Base-by-base conservation (phyloP, 2,329 filamentous ascomycete genomes). In the Pseudogymnoascus sp. region DNA sequence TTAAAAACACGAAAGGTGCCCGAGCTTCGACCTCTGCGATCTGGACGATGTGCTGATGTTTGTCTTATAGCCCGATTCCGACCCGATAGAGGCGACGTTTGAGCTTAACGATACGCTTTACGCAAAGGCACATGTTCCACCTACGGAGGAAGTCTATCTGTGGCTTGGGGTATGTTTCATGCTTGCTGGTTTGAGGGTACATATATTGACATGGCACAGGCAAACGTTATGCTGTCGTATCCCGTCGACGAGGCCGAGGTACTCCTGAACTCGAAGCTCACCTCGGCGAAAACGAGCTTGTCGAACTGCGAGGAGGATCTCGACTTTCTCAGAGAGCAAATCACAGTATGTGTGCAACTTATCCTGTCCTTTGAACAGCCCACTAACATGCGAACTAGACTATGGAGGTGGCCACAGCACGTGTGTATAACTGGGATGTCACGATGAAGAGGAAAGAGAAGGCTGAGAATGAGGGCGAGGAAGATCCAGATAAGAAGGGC, bases 381-480 rank as follows among this genome's bases (percentile, higher is more conserved):
- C 50, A n/a, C 8, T 60, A 7, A 53, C 11, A 31, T 25, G 23
- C 23, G n/a, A 16, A 61, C 11, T 68, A 95, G 91, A 97, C 92
- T 0, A 88, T 99, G 80, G 94, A 99, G 76, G 94, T 99, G 35
- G 94, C 94, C 3, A 92, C 93, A 42, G 94, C 94, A 21, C 84
- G 94, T 67, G 92, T 99, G n/a, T 97, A 99, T 77, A 99, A 99
- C 76, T 97, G 94, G 93, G 94, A 99, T 72, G 92, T 99, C 4
- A 91, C 93, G 47, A 90, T 96, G 79, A 91, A 95, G 77, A 83
- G 94, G 69, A 97, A 96, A 80, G 92, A 96, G 65, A 94, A 92
- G 75, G 80, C 77, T 3, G 86, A 88, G 40, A 83, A 85, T 66
- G 85, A 76, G 18, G 71, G 69, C 4, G 64, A 69, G 44, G 73